Conservation (phyloP, 108 stramenopile genomes). For the Parietichytrium sp. region DNA sequence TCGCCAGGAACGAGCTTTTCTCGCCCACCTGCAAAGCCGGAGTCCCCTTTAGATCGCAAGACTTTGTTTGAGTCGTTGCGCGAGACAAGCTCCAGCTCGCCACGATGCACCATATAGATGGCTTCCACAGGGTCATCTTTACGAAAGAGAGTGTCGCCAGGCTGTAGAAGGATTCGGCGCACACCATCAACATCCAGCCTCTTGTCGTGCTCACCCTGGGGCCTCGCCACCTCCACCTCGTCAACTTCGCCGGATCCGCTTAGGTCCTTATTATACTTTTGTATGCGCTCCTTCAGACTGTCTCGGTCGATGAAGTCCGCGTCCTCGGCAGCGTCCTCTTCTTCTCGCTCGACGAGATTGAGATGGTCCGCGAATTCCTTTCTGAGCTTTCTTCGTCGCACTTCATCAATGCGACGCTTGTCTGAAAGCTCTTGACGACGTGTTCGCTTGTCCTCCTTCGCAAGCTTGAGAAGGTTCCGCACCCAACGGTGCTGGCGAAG, state of each 20-base stretch:
- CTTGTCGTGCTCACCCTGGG: too few species aligned
- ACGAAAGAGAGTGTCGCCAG: not conserved
- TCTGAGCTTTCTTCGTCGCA: not conserved
- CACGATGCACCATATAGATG: slow-evolving; percentile 29
- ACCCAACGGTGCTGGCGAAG: slow-evolving; percentile 37
- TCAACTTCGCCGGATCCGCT: not conserved
- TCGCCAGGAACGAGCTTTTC: not conserved
- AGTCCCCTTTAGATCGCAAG: too few species aligned
- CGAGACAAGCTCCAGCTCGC: not conserved
- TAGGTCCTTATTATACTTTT: not conserved
- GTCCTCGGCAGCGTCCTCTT: not conserved
- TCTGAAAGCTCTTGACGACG: not conserved
- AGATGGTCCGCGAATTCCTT: not conserved
- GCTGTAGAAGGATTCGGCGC: not conserved
- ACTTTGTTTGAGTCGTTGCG: too few species aligned
- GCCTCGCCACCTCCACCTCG: not conserved
- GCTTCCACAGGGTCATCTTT: not conserved
- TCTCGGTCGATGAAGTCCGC: slow-evolving; percentile 3
- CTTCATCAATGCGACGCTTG: not conserved
- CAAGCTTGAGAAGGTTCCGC: slow-evolving; percentile 1
- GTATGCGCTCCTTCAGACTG: too few species aligned
- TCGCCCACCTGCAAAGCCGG: not conserved
- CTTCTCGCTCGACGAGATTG: not conserved
- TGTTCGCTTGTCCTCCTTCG: slow-evolving; percentile 35
- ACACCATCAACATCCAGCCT: not conserved